phyloP scores from a whole-genome alignment of 768 basidiomycete genomes.

The Lepiota venenata region DNA sequence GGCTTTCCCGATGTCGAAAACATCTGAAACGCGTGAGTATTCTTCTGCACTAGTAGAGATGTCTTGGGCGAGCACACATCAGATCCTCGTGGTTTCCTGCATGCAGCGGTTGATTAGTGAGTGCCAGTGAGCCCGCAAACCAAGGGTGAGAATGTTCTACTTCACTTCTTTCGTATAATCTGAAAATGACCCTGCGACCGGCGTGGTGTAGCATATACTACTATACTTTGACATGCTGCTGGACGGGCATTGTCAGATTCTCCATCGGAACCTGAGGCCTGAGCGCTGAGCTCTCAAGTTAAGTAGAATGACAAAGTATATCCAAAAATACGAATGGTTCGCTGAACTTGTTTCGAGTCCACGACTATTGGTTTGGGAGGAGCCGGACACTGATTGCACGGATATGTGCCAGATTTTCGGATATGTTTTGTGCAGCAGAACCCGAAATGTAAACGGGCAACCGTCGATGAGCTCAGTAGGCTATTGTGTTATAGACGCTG shows the following conservation, averaged over 20 bases:
- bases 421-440: neutral
- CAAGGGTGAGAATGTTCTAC: slow-evolving; percentile 7
- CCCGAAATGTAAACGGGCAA: neutral
- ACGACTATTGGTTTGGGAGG: neutral
- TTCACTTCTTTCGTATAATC: slow-evolving; percentile 2
- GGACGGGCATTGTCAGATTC: neutral
- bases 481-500: neutral
- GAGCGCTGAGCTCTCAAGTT: neutral
- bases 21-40: slow-evolving; percentile 4
- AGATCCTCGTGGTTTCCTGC: slow-evolving; percentile 9
- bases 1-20: neutral
- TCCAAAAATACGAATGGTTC: neutral
- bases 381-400: neutral
- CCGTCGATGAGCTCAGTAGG: neutral
- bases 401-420: neutral
- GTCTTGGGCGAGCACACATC: neutral
- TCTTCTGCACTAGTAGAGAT: neutral
- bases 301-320: neutral
- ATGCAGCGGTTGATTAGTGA: slow-evolving; percentile 2
- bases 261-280: neutral
- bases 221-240: neutral
- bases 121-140: neutral
- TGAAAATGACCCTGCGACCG: neutral
- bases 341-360: no score
- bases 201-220: slow-evolving; percentile 1